Base-by-base conservation (phyloP, 495 filamentous ascomycete genomes). In the Tuber aestivum region DNA sequence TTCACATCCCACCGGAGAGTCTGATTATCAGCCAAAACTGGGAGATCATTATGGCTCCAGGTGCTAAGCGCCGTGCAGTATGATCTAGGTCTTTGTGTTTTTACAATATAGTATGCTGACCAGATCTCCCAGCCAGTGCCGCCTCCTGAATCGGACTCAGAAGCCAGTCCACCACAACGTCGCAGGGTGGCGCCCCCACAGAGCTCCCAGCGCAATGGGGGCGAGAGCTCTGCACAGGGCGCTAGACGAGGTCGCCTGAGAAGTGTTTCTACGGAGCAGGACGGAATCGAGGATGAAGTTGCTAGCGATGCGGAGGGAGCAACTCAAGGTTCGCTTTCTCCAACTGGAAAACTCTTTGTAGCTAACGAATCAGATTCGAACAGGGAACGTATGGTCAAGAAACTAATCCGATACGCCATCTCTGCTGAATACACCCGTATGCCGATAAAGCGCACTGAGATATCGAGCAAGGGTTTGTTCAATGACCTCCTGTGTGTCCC, bases 391-490 rank as follows among this genome's bases (percentile, higher is more conserved):
- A 86, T 95, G 80, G 89, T 93, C 42, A 97, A 97, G 85, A 97
- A 94, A 78, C 85, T 99, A 70, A 91, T 98, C 32, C 90, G 95
- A n/a, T 89, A 97, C 68, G 95, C 94, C 3, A 83, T 98, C 9
- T 89, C 94, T 4, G 93, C 92, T 85, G 95, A 97, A 83, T 96
- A 92, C 83, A 87, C 92, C n/a, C 88, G 95, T 23, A 86, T 88
- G 69, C 89, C 91, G 0, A 93, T 99, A 44, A 89, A 90, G 21
- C 85, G 95, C 78, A 86, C 89, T 9, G 95, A 94, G 73, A 94
- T 99, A 75, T 88, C 56, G 85, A 79, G 87, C 91, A 56, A 97
- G 91, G 89, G 88, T 90, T 89, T 71, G 40, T 77, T 73, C 23
- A 42, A 27, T 38, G 7, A 41, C 9, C 14, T 65, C 56, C 56